Evolutionary conservation across 2,329 filamentous ascomycete genomes (phyloP).

Genomic region (Talaromyces sp.): DNA sequence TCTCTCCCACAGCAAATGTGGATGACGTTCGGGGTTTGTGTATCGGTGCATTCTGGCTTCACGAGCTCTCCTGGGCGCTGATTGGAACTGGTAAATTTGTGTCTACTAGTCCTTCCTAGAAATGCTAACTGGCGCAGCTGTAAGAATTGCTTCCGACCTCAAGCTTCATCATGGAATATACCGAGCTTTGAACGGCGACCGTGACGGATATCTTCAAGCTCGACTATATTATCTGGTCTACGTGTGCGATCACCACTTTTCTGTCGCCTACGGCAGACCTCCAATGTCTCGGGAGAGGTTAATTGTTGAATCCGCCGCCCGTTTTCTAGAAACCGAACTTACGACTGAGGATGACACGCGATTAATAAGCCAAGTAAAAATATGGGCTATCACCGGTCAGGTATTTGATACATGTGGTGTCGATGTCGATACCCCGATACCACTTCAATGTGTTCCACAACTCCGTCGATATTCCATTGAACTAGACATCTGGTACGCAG

Average conservation of each 20-base stretch:
- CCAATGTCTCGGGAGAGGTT: conserved; percentile 35
- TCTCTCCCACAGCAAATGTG: conserved; percentile 42
- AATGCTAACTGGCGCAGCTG: conserved; percentile 17
- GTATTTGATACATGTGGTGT: conserved; percentile 34
- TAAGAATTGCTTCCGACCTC: conserved; percentile 25
- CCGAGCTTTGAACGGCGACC: conserved; percentile 24
- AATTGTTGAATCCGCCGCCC: conserved; percentile 28
- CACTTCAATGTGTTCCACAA: conserved; percentile 20
- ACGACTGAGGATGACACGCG: conserved; percentile 33
- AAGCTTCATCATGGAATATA: conserved; percentile 26
- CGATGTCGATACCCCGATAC: conserved; percentile 28
- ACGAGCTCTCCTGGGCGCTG: conserved; percentile 38
- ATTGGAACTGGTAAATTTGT: conserved; percentile 17
- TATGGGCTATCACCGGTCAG: conserved; percentile 32
- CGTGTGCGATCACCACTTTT: conserved; percentile 40
- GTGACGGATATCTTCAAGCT: conserved; percentile 24
- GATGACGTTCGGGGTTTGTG: conserved; percentile 49
- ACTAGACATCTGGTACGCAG: conserved; percentile 21
- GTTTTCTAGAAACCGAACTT: conserved; percentile 28
- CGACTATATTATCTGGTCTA: conserved; percentile 36
- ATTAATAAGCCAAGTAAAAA: conserved; percentile 34
- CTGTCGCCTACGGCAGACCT: conserved; percentile 35
- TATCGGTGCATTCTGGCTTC: conserved; percentile 50
- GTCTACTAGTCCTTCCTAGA: background rate
- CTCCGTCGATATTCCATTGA: conserved; percentile 21